Conservation (phyloP, 2,329 filamentous ascomycete genomes). For the Laburnicola sp. region DNA sequence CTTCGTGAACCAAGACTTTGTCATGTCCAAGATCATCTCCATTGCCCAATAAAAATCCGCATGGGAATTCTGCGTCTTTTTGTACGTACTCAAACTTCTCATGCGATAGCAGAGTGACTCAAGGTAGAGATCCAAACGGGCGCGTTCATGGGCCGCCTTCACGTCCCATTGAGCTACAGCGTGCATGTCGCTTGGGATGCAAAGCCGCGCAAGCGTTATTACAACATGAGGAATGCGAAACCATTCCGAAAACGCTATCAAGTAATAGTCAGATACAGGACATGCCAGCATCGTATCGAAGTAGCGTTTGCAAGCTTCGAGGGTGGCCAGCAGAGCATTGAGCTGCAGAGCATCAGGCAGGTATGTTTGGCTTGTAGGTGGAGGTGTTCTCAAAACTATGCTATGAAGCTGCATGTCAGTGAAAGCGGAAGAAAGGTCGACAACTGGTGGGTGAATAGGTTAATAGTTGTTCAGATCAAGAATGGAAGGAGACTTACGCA, state of each 20-base stretch:
- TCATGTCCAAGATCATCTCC: constrained; percentile 35
- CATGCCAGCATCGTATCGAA: constrained; percentile 72
- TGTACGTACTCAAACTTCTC: constrained; percentile 32
- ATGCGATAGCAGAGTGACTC: constrained; percentile 41
- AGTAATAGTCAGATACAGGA: constrained; percentile 58
- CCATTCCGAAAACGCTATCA: constrained; percentile 41
- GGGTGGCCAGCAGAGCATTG: constrained; percentile 27
- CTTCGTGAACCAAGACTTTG: constrained; percentile 33
- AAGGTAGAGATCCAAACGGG: constrained; percentile 37
- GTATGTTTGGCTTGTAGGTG: background rate
- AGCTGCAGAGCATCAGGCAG: constrained; percentile 20
- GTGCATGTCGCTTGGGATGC: constrained; percentile 32
- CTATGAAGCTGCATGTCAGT: constrained; percentile 34
- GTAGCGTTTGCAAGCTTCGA: constrained; percentile 67
- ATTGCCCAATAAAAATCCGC: constrained; percentile 39
- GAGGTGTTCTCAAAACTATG: constrained; percentile 26
- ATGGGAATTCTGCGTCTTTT: constrained; percentile 27
- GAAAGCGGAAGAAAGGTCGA: constrained; percentile 33
- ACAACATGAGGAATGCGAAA: constrained; percentile 37
- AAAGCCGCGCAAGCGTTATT: constrained; percentile 32
- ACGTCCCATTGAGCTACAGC: constrained; percentile 34
- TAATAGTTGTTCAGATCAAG: too few relatives aligned
- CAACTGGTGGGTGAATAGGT: constrained; percentile 24
- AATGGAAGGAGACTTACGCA: constrained; percentile 21
- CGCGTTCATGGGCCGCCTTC: constrained; percentile 36